phyloP scores from a whole-genome alignment of 768 basidiomycete genomes.

The Suillus subaureus region DNA sequence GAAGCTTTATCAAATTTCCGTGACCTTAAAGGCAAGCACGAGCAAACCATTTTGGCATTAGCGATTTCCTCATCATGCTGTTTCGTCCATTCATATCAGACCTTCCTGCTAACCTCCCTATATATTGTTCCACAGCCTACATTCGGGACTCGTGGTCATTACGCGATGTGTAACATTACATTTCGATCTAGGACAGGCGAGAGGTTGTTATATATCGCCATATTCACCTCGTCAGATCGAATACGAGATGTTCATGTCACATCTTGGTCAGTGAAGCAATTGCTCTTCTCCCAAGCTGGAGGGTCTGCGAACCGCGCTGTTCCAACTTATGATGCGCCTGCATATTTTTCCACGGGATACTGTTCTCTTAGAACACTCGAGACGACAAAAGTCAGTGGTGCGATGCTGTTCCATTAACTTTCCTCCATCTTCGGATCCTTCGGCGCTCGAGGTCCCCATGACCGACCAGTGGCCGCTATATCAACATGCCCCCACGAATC shows the following conservation, averaged over 20 bases:
- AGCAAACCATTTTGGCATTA: background rate
- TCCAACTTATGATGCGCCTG: background rate
- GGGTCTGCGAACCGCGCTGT: background rate
- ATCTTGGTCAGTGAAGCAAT: background rate
- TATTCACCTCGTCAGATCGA: background rate
- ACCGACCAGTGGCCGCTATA: background rate
- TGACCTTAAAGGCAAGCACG: background rate
- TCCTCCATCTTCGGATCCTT: background rate
- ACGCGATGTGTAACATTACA: background rate
- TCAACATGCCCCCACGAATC: background rate
- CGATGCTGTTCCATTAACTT: background rate
- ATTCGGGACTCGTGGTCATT: background rate
- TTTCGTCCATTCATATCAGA: background rate
- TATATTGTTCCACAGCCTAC: background rate
- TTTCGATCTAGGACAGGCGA: background rate
- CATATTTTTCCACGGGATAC: background rate
- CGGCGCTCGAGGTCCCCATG: background rate
- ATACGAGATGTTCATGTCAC: background rate
- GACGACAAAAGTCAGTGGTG: background rate
- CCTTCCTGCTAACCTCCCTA: background rate
- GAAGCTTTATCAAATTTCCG: background rate
- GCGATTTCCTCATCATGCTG: background rate
- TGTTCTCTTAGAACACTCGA: background rate
- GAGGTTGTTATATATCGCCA: background rate
- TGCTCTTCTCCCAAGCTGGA: background rate